Conservation (phyloP, 2,329 filamentous ascomycete genomes). For the Penicillium sp. region DNA sequence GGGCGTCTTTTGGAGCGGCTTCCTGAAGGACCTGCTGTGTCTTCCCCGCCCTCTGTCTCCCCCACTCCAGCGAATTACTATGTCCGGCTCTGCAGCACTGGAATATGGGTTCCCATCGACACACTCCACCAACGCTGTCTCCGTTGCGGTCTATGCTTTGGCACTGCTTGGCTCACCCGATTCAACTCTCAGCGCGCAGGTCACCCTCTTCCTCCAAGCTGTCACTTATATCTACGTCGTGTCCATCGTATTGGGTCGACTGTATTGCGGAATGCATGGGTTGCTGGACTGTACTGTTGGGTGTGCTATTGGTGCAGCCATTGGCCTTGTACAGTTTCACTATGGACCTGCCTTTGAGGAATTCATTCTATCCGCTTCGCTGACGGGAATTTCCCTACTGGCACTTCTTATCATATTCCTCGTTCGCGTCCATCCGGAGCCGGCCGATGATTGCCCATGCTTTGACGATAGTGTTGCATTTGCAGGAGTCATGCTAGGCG, state of each 20-base stretch:
- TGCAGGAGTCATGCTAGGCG: slow-evolving; percentile 76
- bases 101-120: slow-evolving; percentile 98
- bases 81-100: slow-evolving; percentile 88
- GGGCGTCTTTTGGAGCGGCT: slow-evolving; percentile 80
- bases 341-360: slow-evolving; percentile 56
- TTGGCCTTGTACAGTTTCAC: slow-evolving; percentile 49
- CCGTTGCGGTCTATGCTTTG: slow-evolving; percentile 77
- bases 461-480: slow-evolving; percentile 95
- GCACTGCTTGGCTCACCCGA: slow-evolving; percentile 59
- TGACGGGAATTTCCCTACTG: slow-evolving; percentile 56
- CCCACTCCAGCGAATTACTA: slow-evolving; percentile 85
- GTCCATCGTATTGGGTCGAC: slow-evolving; percentile 79
- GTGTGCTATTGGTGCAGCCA: slow-evolving; percentile 61
- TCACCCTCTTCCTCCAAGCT: slow-evolving; percentile 55
- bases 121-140: slow-evolving; percentile 92
- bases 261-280: slow-evolving; percentile 98
- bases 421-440: slow-evolving; percentile 85
- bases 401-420: slow-evolving; percentile 61
- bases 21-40: slow-evolving; percentile 88
- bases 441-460: slow-evolving; percentile 91
- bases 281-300: slow-evolving; percentile 85
- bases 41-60: slow-evolving; percentile 85
- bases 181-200: slow-evolving; percentile 52
- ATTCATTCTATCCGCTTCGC: slow-evolving; percentile 59
- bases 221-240: slow-evolving; percentile 74